Evolutionary conservation across 2,329 filamentous ascomycete genomes (phyloP), one percentile per base, ranked within the genome.

Genomic region (Trichocomaceae sp.): DNA sequence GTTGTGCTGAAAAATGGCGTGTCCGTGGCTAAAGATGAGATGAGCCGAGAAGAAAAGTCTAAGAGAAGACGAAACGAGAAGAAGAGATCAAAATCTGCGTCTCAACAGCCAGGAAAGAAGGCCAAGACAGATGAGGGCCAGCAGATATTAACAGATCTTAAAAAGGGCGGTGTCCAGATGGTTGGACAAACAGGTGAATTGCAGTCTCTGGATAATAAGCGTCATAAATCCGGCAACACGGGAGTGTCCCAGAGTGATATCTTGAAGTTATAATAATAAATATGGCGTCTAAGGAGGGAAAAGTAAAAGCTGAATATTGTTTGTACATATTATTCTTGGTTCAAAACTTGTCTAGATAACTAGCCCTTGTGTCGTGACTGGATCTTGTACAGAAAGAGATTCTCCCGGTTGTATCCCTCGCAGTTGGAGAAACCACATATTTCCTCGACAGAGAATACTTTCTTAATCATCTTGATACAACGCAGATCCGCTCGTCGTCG

Each of bases 171-270:
- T 57, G 92, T 96, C 63, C 92, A 87, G 79, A 82, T 97, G 57
- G 93, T 96, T 73, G 91, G 90, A 59, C 88, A 87, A 74, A 91
- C 89, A 77, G 92, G 92, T 51, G 86, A 91, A 70, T 75, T 96
- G 53, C 85, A 86, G 17, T 87, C 95, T 73, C 81, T 96, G 33
- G 84, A 93, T 62, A 35, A 35, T 5, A 91, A 91, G 29, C 89
- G 87, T 65, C 35, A 46, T 6, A 86, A 88, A 75, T 80, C 86
- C 44, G 79, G 79, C 69, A 77, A 57, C 33, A 51, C 49, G 46
- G 33, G 31, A 6, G 22, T 20, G 7, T 13, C 42, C 48, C 59
- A 39, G 54, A 49, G 23, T 37, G 50, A 52, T 29, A 37, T 10
- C 44, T 53, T 53, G n/a, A 53, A 53, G 29, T 41, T 53, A 47